Percentiles rank a stretch among this genome's conserved stretches.
Evolutionary conservation across 2,329 filamentous ascomycete genomes (phyloP).

Genomic region (Rhynchosporium agropyri): DNA sequence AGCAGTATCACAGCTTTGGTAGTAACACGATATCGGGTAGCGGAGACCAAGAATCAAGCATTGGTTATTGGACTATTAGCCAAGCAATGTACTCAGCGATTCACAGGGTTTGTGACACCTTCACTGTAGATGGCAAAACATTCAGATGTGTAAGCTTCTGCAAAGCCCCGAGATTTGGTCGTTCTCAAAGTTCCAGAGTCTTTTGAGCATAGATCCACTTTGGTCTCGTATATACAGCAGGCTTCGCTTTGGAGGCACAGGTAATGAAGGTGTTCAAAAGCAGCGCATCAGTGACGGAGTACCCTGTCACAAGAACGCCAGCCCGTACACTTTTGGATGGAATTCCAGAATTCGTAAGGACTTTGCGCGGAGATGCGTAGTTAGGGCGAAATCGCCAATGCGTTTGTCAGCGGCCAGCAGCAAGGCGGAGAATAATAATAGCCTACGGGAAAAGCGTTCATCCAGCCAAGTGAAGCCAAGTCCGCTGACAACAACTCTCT

Average conservation of each 20-base stretch:
- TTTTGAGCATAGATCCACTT: no score
- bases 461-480: not conserved
- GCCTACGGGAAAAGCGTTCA: not conserved
- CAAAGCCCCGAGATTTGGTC: no score
- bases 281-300: not conserved
- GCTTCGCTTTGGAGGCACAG: no score
- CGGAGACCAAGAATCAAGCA: not conserved
- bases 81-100: not conserved
- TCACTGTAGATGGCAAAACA: not conserved
- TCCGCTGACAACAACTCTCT: not conserved
- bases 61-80: not conserved
- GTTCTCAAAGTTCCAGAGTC: no score
- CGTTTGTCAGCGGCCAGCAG: slow-evolving; percentile 12
- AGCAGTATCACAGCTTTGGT: not conserved
- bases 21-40: not conserved
- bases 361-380: slow-evolving; percentile 5
- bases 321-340: not conserved
- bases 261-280: not conserved
- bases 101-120: not conserved
- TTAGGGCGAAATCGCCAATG: not conserved
- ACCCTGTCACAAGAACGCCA: not conserved
- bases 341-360: not conserved
- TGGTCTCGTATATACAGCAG: no score
- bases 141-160: not conserved
- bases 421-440: not conserved